A percentile compares a stretch with the other conserved stretches of the same genome.
These are phyloP conservation scores for Graphilbum sp. DNA, from an alignment of 2,329 filamentous ascomycete species.

Conservation along the genomic window DNA sequence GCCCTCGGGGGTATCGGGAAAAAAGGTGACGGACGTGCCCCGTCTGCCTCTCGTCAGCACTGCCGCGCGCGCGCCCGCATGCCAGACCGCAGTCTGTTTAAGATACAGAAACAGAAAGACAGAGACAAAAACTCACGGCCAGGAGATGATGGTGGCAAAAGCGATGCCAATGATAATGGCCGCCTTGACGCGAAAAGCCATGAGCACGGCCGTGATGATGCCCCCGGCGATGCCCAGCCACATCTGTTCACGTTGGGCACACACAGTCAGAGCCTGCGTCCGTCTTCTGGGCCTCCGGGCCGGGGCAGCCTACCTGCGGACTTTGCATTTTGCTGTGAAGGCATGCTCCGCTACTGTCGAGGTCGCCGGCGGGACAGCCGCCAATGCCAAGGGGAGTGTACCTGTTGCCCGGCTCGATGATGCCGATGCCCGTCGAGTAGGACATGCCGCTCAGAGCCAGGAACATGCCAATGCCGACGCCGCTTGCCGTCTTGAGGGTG, in stretches of 20 bases:
- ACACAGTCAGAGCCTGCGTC: too few relatives aligned
- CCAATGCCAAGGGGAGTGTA: slow-evolving; percentile 61
- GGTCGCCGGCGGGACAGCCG: slow-evolving; percentile 47
- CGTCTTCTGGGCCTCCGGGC: too few relatives aligned
- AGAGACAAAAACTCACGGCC: slow-evolving; percentile 39
- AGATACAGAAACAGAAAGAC: too few relatives aligned
- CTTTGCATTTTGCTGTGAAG: slow-evolving; percentile 1
- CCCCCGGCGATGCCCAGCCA: slow-evolving; percentile 78
- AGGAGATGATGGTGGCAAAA: slow-evolving; percentile 56
- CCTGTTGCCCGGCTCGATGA: slow-evolving; percentile 49
- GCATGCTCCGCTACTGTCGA: slow-evolving; percentile 19
- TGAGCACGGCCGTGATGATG: slow-evolving; percentile 62
- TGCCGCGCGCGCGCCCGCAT: neutral
- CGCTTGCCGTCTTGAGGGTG: slow-evolving; percentile 49
- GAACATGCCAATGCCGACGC: slow-evolving; percentile 49
- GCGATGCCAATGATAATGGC: slow-evolving; percentile 59
- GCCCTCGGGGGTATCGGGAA: slow-evolving; percentile 49
- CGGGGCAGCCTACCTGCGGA: slow-evolving; percentile 6
- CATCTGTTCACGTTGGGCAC: too few relatives aligned
- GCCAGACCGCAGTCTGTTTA: too few relatives aligned
- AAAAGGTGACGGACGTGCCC: slow-evolving; percentile 53
- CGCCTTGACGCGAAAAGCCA: slow-evolving; percentile 61
- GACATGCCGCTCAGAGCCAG: slow-evolving; percentile 51
- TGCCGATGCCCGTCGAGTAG: slow-evolving; percentile 68
- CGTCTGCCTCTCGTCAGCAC: neutral